Conservation (phyloP, 2,329 filamentous ascomycete species). For the Pseudogymnoascus sp. region DNA sequence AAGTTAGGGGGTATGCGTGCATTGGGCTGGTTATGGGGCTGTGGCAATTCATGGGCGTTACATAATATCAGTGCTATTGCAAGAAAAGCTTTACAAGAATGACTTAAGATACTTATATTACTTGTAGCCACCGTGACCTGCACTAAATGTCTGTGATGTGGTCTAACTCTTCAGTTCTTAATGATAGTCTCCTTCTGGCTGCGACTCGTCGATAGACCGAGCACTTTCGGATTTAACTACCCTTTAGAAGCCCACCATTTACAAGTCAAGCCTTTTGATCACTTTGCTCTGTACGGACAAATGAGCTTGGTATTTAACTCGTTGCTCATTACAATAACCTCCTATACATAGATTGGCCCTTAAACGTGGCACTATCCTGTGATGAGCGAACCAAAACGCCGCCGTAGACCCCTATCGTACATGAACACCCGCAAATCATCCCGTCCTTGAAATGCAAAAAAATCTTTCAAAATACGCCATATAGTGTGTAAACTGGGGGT, state of each 20-base stretch:
- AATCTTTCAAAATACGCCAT: constrained; percentile 7
- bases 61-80: constrained; percentile 12
- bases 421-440: constrained; percentile 4
- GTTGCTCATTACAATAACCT: neutral
- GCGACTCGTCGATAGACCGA: neutral
- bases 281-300: neutral
- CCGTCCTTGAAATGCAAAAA: neutral
- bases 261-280: neutral
- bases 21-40: constrained; percentile 26
- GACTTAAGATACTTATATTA: constrained; percentile 6
- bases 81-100: constrained; percentile 25
- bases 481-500: constrained; percentile 6
- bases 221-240: neutral
- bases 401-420: neutral
- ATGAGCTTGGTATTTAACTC: constrained; percentile 6
- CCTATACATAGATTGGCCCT: constrained; percentile 2
- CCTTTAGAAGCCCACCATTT: neutral
- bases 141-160: neutral
- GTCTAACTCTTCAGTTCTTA: neutral
- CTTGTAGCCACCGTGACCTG: neutral
- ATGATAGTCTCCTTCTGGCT: neutral
- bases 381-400: constrained; percentile 3
- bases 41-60: constrained; percentile 24
- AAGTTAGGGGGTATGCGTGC: constrained; percentile 26
- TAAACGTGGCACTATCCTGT: neutral